These are phyloP conservation scores for Cyberlindnera euphorbiae DNA, from an alignment of 805 yeast genomes.

Conservation along the genomic window DNA sequence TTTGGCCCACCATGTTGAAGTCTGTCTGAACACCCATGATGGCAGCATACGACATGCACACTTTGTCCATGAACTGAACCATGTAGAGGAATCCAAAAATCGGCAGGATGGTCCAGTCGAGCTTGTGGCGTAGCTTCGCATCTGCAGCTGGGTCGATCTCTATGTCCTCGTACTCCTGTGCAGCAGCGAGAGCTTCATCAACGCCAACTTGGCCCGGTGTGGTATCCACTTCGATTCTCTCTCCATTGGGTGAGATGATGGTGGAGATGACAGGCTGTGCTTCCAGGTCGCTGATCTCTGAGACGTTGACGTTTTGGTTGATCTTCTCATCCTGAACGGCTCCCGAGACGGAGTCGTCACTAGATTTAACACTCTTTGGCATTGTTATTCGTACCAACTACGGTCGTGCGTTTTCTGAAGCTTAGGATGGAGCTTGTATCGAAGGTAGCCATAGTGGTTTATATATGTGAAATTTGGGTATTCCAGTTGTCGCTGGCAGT, in stretches of 20 bases:
- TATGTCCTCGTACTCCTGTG: constrained; percentile 9
- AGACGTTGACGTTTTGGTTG: constrained; percentile 6
- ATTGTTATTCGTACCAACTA: no score
- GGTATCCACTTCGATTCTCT: constrained; percentile 6
- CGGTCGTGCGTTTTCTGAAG: no score
- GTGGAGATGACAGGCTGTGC: constrained; percentile 12
- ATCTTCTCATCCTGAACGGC: constrained; percentile 6
- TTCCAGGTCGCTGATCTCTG: constrained; percentile 7
- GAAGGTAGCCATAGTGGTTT: no score
- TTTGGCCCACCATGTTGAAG: constrained; percentile 36
- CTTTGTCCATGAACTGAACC: constrained; percentile 39
- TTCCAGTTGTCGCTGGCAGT: no score
- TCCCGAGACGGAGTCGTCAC: constrained; percentile 1
- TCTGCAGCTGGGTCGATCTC: constrained; percentile 26
- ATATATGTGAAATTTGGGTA: no score
- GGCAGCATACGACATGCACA: constrained; percentile 37
- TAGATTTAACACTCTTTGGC: not conserved
- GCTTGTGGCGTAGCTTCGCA: constrained; percentile 31
- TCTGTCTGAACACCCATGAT: constrained; percentile 39
- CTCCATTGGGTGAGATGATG: constrained; percentile 10
- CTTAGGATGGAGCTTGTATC: no score
- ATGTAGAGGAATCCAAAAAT: constrained; percentile 25
- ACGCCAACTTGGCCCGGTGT: constrained; percentile 21
- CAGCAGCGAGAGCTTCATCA: constrained; percentile 13
- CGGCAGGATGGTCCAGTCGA: constrained; percentile 35